phyloP scores from a whole-genome alignment of 768 basidiomycete species.

The Russula sp. region DNA sequence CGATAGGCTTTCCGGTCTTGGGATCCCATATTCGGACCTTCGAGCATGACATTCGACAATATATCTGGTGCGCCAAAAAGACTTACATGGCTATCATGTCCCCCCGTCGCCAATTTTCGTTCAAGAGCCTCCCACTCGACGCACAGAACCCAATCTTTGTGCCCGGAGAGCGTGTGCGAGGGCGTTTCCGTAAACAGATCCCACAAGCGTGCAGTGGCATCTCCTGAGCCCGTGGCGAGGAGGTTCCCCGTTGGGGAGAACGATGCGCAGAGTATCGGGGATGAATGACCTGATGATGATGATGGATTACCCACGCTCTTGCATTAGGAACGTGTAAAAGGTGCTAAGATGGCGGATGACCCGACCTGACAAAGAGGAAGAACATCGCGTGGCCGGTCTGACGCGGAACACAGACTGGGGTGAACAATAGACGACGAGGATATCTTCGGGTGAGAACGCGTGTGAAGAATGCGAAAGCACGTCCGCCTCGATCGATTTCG shows the following conservation, averaged over 20 bases:
- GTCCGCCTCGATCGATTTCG: conserved; percentile 81
- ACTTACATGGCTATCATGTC: conserved; percentile 86
- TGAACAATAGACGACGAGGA: conserved; percentile 84
- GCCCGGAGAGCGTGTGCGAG: conserved; percentile 80
- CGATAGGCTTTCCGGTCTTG: conserved; percentile 81
- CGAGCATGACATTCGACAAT: background rate
- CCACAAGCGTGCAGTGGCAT: conserved; percentile 91
- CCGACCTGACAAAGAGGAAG: conserved; percentile 80
- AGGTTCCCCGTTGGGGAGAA: conserved; percentile 92
- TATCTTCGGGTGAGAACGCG: conserved; percentile 78
- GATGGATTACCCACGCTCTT: too few species aligned
- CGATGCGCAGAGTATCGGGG: conserved; percentile 90
- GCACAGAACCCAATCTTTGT: conserved; percentile 94
- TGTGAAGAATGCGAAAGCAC: conserved; percentile 70
- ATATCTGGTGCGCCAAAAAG: background rate
- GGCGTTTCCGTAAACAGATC: conserved; percentile 91
- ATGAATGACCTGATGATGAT: conserved; percentile 66
- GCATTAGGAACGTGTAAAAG: background rate
- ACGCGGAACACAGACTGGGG: conserved; percentile 96
- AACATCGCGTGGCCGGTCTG: conserved; percentile 90
- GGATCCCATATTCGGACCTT: conserved; percentile 91
- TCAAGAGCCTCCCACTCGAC: conserved; percentile 97
- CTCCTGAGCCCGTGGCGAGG: conserved; percentile 94
- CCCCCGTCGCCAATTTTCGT: conserved; percentile 85
- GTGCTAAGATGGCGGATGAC: conserved; percentile 23